Evolutionary conservation across 805 yeast species (phyloP).

Genomic region (Cyberlindnera petersonii): DNA sequence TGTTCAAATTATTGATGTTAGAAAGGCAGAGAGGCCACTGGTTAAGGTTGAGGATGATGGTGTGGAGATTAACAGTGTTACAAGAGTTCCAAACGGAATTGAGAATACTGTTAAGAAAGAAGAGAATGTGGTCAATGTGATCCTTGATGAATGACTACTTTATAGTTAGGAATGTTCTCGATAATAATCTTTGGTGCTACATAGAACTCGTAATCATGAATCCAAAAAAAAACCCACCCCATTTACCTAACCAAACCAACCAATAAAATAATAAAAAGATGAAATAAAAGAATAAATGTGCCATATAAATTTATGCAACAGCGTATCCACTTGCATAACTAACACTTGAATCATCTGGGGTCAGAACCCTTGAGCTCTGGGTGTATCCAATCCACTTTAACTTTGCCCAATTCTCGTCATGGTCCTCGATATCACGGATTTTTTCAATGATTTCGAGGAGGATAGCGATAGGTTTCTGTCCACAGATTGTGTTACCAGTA

Average conservation of each 20-base stretch:
- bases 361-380: constrained; percentile 60
- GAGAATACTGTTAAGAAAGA: neutral
- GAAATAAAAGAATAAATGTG: neutral
- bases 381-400: constrained; percentile 76
- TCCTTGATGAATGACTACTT: too few relatives aligned
- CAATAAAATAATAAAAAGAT: neutral
- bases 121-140: neutral
- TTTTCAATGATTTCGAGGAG: constrained; percentile 52
- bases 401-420: constrained; percentile 23
- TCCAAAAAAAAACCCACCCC: neutral
- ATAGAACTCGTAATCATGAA: neutral
- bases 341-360: constrained; percentile 69
- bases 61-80: neutral
- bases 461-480: constrained; percentile 75
- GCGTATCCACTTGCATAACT: constrained; percentile 81
- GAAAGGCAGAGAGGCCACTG: constrained; percentile 21
- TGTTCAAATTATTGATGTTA: constrained; percentile 49
- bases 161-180: too few relatives aligned
- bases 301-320: constrained; percentile 1
- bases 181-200: neutral
- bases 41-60: constrained; percentile 14
- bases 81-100: neutral
- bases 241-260: too few relatives aligned
- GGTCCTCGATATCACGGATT: constrained; percentile 17
- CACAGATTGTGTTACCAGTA: constrained; percentile 92